Evolutionary conservation across 345 rosid species (phyloP).

Genomic region (Lepidium didymum): DNA sequence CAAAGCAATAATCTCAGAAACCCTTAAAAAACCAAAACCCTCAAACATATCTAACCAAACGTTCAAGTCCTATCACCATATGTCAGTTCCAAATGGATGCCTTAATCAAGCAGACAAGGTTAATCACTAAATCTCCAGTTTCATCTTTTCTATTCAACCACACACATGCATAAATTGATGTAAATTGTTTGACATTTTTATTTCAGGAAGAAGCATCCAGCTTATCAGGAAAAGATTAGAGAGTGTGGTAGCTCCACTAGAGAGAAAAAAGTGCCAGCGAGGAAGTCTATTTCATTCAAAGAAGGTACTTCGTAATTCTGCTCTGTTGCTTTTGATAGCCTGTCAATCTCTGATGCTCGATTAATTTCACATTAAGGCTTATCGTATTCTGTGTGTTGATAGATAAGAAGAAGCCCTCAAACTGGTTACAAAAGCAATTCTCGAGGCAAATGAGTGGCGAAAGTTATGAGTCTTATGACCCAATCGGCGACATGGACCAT

Average conservation of each 20-base stretch:
- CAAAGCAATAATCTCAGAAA: conserved; percentile 26
- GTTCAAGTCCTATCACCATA: conserved; percentile 7
- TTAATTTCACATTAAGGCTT: background rate
- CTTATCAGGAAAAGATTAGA: background rate
- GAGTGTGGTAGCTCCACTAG: conserved; percentile 3
- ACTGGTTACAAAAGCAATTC: conserved; percentile 28
- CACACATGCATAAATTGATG: background rate
- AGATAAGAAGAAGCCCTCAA: conserved; percentile 24
- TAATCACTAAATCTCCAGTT: background rate
- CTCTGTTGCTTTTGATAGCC: background rate
- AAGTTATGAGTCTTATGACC: conserved; percentile 21
- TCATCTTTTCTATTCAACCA: background rate
- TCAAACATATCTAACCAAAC: conserved; percentile 12
- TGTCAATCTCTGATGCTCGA: background rate
- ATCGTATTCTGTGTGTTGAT: background rate
- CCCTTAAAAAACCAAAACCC: conserved; percentile 27
- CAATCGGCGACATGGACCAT: conserved; percentile 23
- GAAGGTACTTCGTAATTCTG: conserved; percentile 16
- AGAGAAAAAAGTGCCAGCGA: conserved; percentile 19
- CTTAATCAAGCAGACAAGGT: conserved; percentile 32
- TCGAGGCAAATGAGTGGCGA: conserved; percentile 24
- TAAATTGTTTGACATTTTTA: background rate
- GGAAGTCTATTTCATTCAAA: conserved; percentile 30
- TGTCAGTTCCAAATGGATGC: conserved; percentile 21
- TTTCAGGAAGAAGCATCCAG: conserved; percentile 22